phyloP scores from a whole-genome alignment of 2,329 filamentous ascomycete genomes.

The Hypoxylon sp. region DNA sequence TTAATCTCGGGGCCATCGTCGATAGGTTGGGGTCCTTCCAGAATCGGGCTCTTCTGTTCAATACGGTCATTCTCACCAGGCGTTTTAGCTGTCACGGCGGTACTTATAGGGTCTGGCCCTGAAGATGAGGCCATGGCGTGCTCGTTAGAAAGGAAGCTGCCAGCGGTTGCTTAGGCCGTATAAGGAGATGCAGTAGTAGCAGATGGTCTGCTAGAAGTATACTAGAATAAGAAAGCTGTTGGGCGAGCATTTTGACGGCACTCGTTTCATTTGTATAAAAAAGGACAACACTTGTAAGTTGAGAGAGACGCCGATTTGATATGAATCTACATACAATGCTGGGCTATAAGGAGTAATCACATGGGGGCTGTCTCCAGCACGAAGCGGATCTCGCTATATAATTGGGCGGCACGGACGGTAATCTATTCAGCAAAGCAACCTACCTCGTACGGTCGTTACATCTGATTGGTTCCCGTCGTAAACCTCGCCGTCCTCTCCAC shows the following conservation, averaged over 20 bases:
- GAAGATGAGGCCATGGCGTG: not conserved
- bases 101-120: not conserved
- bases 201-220: not conserved
- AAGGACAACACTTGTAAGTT: slow-evolving; percentile 1
- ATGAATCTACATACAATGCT: not conserved
- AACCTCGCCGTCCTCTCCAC: not conserved
- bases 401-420: not conserved
- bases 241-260: not conserved
- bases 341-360: not conserved
- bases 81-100: not conserved
- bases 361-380: not conserved
- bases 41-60: not conserved
- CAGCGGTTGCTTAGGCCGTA: not conserved
- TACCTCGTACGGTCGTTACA: slow-evolving; percentile 1
- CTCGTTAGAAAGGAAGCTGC: not conserved
- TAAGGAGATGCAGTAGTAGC: not conserved
- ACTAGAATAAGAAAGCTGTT: not conserved
- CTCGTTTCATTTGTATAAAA: not conserved
- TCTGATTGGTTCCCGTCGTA: not conserved
- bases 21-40: not conserved
- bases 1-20: not conserved
- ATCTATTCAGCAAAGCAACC: not conserved
- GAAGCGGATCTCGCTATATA: not conserved
- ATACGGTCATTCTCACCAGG: not conserved
- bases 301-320: not conserved